phyloP scores from a whole-genome alignment of 495 filamentous ascomycete genomes.

The Talaromyces proteolyticus region DNA sequence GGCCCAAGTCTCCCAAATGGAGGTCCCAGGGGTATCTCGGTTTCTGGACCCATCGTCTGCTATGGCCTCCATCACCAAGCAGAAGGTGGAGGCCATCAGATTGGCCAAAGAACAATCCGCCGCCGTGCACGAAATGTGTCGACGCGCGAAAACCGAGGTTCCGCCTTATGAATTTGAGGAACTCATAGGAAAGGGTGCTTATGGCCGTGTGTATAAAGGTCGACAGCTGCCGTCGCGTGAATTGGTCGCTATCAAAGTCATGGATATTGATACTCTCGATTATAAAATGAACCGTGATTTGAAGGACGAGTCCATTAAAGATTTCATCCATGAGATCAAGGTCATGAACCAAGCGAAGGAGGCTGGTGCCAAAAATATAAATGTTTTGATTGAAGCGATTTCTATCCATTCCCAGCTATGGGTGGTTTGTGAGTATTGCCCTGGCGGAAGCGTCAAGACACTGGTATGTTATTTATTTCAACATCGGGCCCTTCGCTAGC shows the following conservation, averaged over 20 bases:
- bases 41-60: conserved; percentile 40
- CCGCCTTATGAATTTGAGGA: conserved; percentile 77
- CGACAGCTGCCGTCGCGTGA: conserved; percentile 48
- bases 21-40: conserved; percentile 21
- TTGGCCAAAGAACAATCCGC: conserved; percentile 42
- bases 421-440: conserved; percentile 94
- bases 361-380: conserved; percentile 82
- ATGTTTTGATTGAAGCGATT: conserved; percentile 80
- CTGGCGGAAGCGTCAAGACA: conserved; percentile 91
- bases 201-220: conserved; percentile 90
- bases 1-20: conserved; percentile 16
- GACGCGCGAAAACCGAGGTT: conserved; percentile 35
- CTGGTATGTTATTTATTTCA: conserved; percentile 43
- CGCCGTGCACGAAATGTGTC: conserved; percentile 44
- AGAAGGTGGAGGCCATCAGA: conserved; percentile 43
- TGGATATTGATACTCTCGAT: conserved; percentile 89
- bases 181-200: conserved; percentile 92
- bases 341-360: conserved; percentile 81
- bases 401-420: conserved; percentile 84
- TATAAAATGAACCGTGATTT: conserved; percentile 59
- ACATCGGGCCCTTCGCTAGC: neutral
- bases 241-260: conserved; percentile 88
- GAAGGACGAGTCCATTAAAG: conserved; percentile 74
- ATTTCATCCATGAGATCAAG: conserved; percentile 84
- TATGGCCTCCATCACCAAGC: conserved; percentile 41